Base-by-base conservation (phyloP, 352 stramenopile species). In the Phytophthora pistaciae region DNA sequence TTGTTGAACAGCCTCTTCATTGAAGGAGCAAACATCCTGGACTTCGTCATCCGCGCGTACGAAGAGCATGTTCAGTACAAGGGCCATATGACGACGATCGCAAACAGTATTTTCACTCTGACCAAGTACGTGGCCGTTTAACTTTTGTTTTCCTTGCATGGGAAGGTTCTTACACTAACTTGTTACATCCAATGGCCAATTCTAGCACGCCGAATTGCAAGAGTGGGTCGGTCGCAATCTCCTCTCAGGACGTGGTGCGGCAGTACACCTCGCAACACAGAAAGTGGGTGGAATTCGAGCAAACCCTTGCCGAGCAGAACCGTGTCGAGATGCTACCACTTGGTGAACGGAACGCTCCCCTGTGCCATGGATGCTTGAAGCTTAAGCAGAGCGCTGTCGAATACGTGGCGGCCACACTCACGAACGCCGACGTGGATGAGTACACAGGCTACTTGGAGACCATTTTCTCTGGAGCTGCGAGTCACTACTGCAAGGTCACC, bases 71-170 rank as follows among this genome's bases (percentile, higher is more conserved):
- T 93, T 18, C 85, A 96, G 65, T 96, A 96, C 75, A 96, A 95
- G 72, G 90, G 90, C 0, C 90, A 96, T 63, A 92, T 96, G 80
- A 96, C 90, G 13, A 96, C 88, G 29, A 96, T 96, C 52, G 90
- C 90, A 9, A 96, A 96, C 75, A 96, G 90, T 53, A 92, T 96
- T 33, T 96, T 94, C 74, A 96, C 90, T 16, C 71, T 96, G 27
- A 94, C 85, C 9, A 96, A 91, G 85, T 92, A 89, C 62, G 83
- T 85, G 54, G 0, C 1, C 8, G 2, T 54, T 53, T 18, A 29
- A 29, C n/a, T n/a, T 33, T 13, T 9, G 20, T 18, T 36, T 55
- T 40, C 16, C 38, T 60, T 70, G 11, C 42, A 16, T 62, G 14
- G 21, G 27, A 25, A 31, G 25, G 8, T 9, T 54, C 25, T 56